Conservation (phyloP, 2,329 filamentous ascomycete species). For the Moelleriella libera region DNA sequence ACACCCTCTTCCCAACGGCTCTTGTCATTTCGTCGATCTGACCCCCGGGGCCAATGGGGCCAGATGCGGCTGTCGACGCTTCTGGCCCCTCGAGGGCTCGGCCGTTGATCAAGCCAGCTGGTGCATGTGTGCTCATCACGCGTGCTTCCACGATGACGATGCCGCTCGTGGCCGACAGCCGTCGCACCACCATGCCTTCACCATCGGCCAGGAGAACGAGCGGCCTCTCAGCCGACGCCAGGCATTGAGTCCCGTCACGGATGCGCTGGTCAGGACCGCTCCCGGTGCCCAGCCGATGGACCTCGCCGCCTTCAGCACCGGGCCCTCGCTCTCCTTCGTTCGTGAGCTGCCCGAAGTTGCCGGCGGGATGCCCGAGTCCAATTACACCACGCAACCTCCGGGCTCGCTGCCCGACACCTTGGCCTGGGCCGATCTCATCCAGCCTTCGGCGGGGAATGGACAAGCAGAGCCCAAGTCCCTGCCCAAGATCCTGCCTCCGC, state of each 20-base stretch:
- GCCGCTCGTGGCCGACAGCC: constrained; percentile 9
- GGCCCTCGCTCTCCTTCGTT: constrained; percentile 18
- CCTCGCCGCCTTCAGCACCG: constrained; percentile 21
- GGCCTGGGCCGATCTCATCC: constrained; percentile 30
- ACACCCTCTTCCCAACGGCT: constrained; percentile 31
- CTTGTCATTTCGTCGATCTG: constrained; percentile 44
- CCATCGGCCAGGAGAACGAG: constrained; percentile 36
- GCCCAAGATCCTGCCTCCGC: constrained; percentile 18
- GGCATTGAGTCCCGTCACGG: constrained; percentile 38
- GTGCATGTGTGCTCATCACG: constrained; percentile 51
- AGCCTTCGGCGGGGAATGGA: constrained; percentile 19
- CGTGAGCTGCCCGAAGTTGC: constrained; percentile 13
- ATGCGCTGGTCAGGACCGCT: constrained; percentile 27
- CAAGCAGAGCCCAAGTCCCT: constrained; percentile 18
- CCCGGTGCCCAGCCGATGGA: constrained; percentile 23
- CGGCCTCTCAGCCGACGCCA: constrained; percentile 30
- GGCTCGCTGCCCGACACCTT: constrained; percentile 41
- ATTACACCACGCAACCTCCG: constrained; percentile 13
- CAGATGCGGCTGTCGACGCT: constrained; percentile 45
- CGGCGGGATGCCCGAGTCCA: constrained; percentile 10
- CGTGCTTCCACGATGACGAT: constrained; percentile 43
- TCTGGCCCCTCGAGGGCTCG: constrained; percentile 34
- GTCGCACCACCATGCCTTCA: constrained; percentile 10
- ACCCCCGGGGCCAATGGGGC: constrained; percentile 34
- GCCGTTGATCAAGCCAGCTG: constrained; percentile 29